Base-by-base conservation (phyloP, 257 asterid species). In the Striga asiatica region DNA sequence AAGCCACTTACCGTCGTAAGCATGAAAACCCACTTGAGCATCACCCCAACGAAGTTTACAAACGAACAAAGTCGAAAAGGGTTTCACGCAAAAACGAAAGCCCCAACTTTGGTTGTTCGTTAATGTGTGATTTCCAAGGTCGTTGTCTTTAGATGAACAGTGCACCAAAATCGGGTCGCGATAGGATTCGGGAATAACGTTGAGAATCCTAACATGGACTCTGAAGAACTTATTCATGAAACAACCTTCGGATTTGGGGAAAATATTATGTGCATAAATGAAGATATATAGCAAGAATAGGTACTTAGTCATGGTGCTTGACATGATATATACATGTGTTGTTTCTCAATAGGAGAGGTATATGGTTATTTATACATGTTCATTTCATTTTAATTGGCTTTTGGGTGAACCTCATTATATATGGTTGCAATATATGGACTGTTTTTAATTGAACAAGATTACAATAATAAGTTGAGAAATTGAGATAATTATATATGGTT, bases 71-170 rank as follows among this genome's bases (percentile, higher is more conserved):
- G 64, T 58, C 2, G 54, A 0, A 1, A 27, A 28, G 2, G 64
- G 64, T 16, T 4, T 58, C 18, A 25, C 41, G 5, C 64, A 58
- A 4, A 43, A 43, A 2, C 3, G 1, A 10, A 27, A 58, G 0
- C 8, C 7, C 20, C 47, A 58, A 0, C 19, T 16, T 28, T 43
- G 39, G 24, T 42, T 17, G 2, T 0, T 0, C 3, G 20, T 11
- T 5, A 58, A 7, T 0, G 31, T 58, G 34, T 45, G 64, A 18
- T 27, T 27, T 27, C 64, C 64, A 3, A 58, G 64, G 6, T 58
- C 23, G 1, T 58, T 47, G 14, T 58, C 14, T 7, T 46, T 46
- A 0, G 47, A 45, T 0, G 32, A 14, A 12, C 64, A 58, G 11
- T 28, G 32, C 22, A 18, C 31, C 5, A 28, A 0, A 9, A 43